A percentile compares a stretch with the other conserved stretches of the same genome.
Conservation (phyloP, 257 asterid genomes). For the Fraxinus excelsior region DNA sequence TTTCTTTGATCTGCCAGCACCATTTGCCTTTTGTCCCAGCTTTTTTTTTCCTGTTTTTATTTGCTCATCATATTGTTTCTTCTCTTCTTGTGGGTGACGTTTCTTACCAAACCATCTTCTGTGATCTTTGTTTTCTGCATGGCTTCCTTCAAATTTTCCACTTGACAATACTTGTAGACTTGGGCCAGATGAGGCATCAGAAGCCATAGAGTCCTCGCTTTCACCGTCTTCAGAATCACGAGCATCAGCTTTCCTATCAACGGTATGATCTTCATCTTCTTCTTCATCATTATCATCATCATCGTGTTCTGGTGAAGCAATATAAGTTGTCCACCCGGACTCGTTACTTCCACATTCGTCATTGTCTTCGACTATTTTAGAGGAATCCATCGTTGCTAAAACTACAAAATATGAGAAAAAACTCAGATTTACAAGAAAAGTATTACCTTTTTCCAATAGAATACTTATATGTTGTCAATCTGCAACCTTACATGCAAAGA, state of each 20-base stretch:
- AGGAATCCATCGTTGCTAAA: constrained; percentile 34
- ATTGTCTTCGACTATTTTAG: constrained; percentile 31
- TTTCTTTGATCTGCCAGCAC: constrained; percentile 18
- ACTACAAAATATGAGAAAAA: constrained; percentile 4
- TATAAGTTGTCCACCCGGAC: constrained; percentile 55
- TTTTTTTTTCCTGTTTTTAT: constrained; percentile 30
- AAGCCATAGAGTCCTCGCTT: constrained; percentile 55
- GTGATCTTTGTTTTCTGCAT: constrained; percentile 21
- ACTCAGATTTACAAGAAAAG: no score
- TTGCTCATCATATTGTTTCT: constrained; percentile 21
- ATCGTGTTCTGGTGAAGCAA: constrained; percentile 36
- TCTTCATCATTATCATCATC: constrained; percentile 26
- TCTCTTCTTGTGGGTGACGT: constrained; percentile 25
- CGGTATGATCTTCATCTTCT: background rate
- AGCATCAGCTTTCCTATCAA: constrained; percentile 8
- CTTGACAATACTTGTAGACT: constrained; percentile 31
- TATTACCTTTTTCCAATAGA: background rate
- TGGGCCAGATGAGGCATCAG: constrained; percentile 59
- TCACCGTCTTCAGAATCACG: constrained; percentile 26
- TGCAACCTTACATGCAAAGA: constrained; percentile 22
- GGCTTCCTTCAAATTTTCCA: constrained; percentile 17
- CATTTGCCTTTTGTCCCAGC: constrained; percentile 29
- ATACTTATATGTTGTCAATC: constrained; percentile 2
- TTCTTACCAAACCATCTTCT: constrained; percentile 28
- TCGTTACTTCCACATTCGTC: constrained; percentile 53